A percentile compares a stretch with the other conserved stretches of the same genome.
Evolutionary conservation across 305 asterid genomes (phyloP).

Genomic region (Fraxinus albicans): DNA sequence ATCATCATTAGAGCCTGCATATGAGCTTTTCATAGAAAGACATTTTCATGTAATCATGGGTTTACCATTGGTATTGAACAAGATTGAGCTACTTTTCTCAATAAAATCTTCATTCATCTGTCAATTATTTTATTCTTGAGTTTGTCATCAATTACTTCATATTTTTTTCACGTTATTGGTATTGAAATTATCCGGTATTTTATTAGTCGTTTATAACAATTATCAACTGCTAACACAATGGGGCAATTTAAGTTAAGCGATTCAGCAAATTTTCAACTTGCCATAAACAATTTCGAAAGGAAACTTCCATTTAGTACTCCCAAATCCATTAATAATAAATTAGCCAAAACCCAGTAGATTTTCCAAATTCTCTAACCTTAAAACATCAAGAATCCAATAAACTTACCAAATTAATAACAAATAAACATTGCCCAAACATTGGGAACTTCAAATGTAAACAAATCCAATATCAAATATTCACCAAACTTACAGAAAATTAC

Average conservation of each 20-base stretch:
- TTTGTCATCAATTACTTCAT: too few relatives aligned
- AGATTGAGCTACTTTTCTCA: too few relatives aligned
- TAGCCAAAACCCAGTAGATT: not conserved
- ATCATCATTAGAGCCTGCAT: too few relatives aligned
- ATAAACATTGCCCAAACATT: not conserved
- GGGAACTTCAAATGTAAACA: conserved; percentile 6
- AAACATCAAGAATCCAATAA: not conserved
- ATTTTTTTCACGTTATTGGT: too few relatives aligned
- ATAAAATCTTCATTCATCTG: too few relatives aligned
- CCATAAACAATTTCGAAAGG: not conserved
- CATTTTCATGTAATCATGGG: too few relatives aligned
- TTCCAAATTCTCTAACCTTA: not conserved
- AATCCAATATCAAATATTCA: not conserved
- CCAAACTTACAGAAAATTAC: not conserved
- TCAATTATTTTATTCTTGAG: too few relatives aligned
- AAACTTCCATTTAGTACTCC: not conserved
- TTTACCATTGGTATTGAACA: too few relatives aligned
- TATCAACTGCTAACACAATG: not conserved
- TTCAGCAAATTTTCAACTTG: conserved; percentile 1
- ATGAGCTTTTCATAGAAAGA: too few relatives aligned
- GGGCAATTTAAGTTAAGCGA: not conserved
- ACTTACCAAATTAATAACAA: not conserved
- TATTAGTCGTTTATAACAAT: too few relatives aligned
- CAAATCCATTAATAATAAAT: not conserved
- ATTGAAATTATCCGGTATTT: too few relatives aligned